Base-by-base conservation (phyloP, 345 rosid genomes). In the Lepidium aucheri region DNA sequence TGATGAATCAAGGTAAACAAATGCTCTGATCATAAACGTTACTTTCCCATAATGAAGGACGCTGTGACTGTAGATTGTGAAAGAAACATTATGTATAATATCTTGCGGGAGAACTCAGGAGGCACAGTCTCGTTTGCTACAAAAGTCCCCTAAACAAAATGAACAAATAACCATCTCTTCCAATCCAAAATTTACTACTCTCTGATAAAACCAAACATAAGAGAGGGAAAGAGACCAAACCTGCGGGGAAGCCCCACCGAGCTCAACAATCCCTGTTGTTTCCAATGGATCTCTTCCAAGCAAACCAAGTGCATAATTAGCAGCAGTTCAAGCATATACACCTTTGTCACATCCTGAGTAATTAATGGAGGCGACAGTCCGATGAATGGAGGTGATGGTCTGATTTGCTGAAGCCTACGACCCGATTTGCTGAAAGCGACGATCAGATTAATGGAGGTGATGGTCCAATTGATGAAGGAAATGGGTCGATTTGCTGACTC, bases 11-110 rank as follows among this genome's bases (percentile, higher is more conserved):
- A n/a, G 40, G 49, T 24, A 24, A 24, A 32, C 1, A 42, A 42
- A 14, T 55, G n/a, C 28, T 67, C 38, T 14, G 28, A 9, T 40
- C 52, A 45, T 24, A 22, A 26, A 56, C 63, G 16, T 55, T 80
- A 89, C 98, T 91, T 81, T 95, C 40, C 98, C 98, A 53, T 78
- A 81, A 70, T 85, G 79, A 74, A 86, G 95, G 74, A 87, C 87
- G 74, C 97, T 92, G 73, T 92, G 93, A 78, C 94, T 89, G 59
- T 86, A 89, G 78, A 92, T 83, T 45, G 57, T 84, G 77, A 87
- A 92, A 12, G 87, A 67, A 50, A 75, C 24, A 76, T 80, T 84
- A 75, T n/a, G n/a, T 82, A 83, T 36, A 79, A 68, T 52, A 87
- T 45, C 10, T 67, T 64, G 47, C 79, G 84, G 12, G 83, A 81